Percentiles rank a stretch among this genome's conserved stretches.
These are phyloP conservation scores for Blakeslea trispora DNA, from an alignment of 371 early-diverging fungal genomes.

Conservation along the genomic window DNA sequence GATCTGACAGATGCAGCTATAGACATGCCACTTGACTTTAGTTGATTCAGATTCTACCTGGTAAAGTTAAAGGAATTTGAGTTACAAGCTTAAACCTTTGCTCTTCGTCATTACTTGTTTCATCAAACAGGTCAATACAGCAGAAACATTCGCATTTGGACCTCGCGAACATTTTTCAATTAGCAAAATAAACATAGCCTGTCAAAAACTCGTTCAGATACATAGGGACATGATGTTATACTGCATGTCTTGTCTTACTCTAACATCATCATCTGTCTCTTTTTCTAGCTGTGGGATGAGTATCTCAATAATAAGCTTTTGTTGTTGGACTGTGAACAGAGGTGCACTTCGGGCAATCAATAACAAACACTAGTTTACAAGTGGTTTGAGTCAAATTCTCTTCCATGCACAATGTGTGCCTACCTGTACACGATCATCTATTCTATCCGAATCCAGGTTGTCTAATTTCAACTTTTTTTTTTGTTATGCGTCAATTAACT, in stretches of 20 bases:
- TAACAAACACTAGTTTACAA: slow-evolving; percentile 17
- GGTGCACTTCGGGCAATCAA: slow-evolving; percentile 19
- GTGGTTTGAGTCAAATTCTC: too few species aligned
- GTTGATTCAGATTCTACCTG: slow-evolving; percentile 48
- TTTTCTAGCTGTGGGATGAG: slow-evolving; percentile 12
- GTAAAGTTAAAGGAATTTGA: slow-evolving; percentile 4
- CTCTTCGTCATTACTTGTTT: slow-evolving; percentile 13
- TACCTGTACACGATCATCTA: slow-evolving; percentile 24
- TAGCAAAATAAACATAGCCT: slow-evolving; percentile 31
- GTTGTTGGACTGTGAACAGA: slow-evolving; percentile 19
- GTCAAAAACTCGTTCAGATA: neutral
- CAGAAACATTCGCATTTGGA: slow-evolving; percentile 24
- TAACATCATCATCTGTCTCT: slow-evolving; percentile 26
- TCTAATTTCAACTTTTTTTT: slow-evolving; percentile 13
- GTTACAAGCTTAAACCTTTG: neutral
- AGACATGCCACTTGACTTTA: slow-evolving; percentile 49
- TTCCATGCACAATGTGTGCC: neutral
- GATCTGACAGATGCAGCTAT: slow-evolving; percentile 42
- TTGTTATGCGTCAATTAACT: too few species aligned
- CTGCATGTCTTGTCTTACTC: slow-evolving; percentile 11
- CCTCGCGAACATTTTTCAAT: slow-evolving; percentile 24
- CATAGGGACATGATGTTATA: too few species aligned
- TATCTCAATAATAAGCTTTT: slow-evolving; percentile 14
- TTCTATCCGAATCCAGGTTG: slow-evolving; percentile 9
- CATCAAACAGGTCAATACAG: slow-evolving; percentile 18